Conservation (phyloP, 257 asterid species). For the Linderniella brevidens region DNA sequence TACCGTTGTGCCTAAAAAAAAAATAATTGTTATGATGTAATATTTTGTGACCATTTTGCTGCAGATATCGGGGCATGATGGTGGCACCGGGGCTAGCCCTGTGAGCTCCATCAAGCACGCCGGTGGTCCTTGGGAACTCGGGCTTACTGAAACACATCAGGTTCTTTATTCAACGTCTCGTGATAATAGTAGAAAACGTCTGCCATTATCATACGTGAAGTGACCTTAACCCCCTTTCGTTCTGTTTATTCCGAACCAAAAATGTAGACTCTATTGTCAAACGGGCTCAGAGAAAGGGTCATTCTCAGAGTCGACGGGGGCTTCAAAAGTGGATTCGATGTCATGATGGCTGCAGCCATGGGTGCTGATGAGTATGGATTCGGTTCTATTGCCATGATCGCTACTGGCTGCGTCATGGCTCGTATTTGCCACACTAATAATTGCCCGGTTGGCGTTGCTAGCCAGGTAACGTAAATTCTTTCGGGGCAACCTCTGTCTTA, state of each 20-base stretch:
- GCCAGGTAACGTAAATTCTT: constrained; percentile 46
- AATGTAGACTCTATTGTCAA: constrained; percentile 66
- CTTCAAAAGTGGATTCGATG: constrained; percentile 94
- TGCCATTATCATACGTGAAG: too few relatives aligned
- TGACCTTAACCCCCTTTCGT: too few relatives aligned
- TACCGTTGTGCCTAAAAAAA: background rate
- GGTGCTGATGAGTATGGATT: constrained; percentile 99
- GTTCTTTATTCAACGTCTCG: constrained; percentile 18
- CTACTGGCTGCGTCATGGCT: constrained; percentile 99
- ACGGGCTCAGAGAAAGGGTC: constrained; percentile 97
- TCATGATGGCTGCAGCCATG: constrained; percentile 89
- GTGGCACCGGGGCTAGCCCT: constrained; percentile 99
- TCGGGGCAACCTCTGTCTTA: background rate
- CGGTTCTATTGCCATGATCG: constrained; percentile 98
- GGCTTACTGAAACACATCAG: constrained; percentile 96
- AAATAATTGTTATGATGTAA: background rate
- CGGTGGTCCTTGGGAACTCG: constrained; percentile 99
- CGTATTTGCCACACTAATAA: constrained; percentile 98
- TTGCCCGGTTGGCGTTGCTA: constrained; percentile 99
- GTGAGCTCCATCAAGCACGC: constrained; percentile 99
- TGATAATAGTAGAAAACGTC: too few relatives aligned
- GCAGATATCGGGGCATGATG: constrained; percentile 96
- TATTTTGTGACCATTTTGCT: background rate
- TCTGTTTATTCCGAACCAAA: constrained; percentile 9
- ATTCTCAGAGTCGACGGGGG: constrained; percentile 98